Evolutionary conservation across 805 yeast genomes (phyloP), one percentile per base, ranked within the genome.

Genomic region (Pichia scutulata): DNA sequence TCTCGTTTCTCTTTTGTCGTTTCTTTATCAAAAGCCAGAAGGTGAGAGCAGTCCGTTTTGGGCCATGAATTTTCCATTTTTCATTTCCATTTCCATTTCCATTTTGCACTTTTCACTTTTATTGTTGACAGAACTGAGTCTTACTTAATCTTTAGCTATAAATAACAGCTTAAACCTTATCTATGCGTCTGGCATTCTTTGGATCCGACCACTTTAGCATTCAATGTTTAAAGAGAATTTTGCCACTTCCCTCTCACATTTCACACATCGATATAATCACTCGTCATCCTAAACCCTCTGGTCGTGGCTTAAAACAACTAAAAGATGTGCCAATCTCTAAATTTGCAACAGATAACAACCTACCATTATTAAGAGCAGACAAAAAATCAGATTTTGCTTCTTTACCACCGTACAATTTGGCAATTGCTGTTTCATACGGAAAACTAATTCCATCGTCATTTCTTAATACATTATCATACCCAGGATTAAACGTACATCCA

Each of bases 381-480:
- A 59, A 72, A 1, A 57, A 64, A 1, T 44, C 55, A 0, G 83
- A 76, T 72, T 56, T 61, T 41, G 41, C 53, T 9, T 55, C 52
- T n/a, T 58, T 69, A 28, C 52, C 55, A 0, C 44, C 52, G 0
- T 51, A 62, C 1, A 49, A 63, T 2, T 83, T 76, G 63, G 78
- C 85, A 54, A 73, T 93, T n/a, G 97, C 98, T 0, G 97, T 89
- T 1, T 89, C 97, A 0, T 93, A 81, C 64, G 99, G 98, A 0
- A 73, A 74, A 46, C 70, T 92, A 43, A 89, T 93, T 4, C 97
- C 98, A 0, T 68, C 67, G 0, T 51, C 63, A 2, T 79, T 89
- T 55, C 65, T 93, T 1, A 46, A 60, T 0, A 46, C 63, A 0
- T 67, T 82, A 21, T 63, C 65, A 13, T 79, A 65, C 60, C 89